phyloP scores from a whole-genome alignment of 2,329 filamentous ascomycete genomes.

The Ophioceras dolichostomum region DNA sequence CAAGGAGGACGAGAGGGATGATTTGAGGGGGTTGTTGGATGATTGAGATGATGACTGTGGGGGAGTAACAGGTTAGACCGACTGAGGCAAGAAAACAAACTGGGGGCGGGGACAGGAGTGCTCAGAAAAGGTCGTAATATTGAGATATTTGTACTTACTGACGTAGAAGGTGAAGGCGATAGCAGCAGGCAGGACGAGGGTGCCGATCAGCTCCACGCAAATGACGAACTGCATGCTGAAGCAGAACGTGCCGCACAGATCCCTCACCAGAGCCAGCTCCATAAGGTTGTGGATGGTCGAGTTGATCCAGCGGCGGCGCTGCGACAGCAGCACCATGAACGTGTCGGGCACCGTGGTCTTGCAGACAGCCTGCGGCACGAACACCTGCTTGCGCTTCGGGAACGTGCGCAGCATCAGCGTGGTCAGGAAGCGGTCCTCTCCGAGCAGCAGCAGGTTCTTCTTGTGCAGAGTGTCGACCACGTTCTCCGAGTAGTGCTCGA shows the following conservation, averaged over 20 bases:
- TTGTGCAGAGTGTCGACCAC: conserved; percentile 97
- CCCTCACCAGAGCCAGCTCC: conserved; percentile 89
- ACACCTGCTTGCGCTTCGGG: conserved; percentile 97
- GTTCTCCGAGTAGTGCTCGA: conserved; percentile 98
- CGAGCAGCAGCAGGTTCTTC: conserved; percentile 85
- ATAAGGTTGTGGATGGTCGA: conserved; percentile 97
- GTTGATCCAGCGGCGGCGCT: conserved; percentile 97
- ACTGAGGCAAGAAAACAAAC: background rate
- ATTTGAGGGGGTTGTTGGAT: conserved; percentile 64
- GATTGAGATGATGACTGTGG: conserved; percentile 71
- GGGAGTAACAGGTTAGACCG: conserved; percentile 2
- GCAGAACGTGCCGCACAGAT: conserved; percentile 97
- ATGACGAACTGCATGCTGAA: conserved; percentile 99
- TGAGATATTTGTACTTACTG: too few relatives aligned
- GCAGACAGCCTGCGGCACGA: conserved; percentile 96
- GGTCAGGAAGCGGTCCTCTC: conserved; percentile 89
- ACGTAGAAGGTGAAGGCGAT: conserved; percentile 97
- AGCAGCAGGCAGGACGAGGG: conserved; percentile 85
- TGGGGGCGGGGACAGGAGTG: background rate
- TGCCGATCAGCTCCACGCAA: conserved; percentile 89
- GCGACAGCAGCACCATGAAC: conserved; percentile 85
- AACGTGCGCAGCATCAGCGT: conserved; percentile 98
- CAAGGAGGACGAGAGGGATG: conserved; percentile 83
- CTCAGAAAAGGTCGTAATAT: too few relatives aligned
- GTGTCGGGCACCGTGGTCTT: conserved; percentile 93